Percentiles rank a stretch among this genome's conserved stretches.
Evolutionary conservation across 345 rosid genomes (phyloP).

Genomic region (Geranium rotundifolium): DNA sequence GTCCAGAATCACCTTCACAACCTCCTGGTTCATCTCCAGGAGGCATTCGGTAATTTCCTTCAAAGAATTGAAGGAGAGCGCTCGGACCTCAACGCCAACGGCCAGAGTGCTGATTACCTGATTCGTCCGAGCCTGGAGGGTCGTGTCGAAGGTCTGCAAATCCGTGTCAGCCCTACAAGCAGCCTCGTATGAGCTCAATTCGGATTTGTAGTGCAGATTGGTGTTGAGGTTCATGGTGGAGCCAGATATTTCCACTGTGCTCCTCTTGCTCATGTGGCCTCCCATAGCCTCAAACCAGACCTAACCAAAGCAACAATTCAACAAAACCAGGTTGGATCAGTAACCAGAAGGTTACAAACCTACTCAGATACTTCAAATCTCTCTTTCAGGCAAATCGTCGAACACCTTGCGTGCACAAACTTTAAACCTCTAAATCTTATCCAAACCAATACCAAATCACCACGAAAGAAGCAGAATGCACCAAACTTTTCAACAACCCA

Average conservation of each 20-base stretch:
- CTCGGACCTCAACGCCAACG: slow-evolving; percentile 74
- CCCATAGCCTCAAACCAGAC: slow-evolving; percentile 33
- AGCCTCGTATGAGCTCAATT: slow-evolving; percentile 64
- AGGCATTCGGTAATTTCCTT: slow-evolving; percentile 74
- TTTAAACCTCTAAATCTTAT: not conserved
- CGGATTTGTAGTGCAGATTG: slow-evolving; percentile 36
- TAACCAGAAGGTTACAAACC: too few species aligned
- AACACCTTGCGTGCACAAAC: not conserved
- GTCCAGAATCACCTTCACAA: slow-evolving; percentile 68
- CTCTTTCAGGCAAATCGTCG: not conserved
- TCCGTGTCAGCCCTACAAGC: slow-evolving; percentile 60
- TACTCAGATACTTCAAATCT: not conserved
- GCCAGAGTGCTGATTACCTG: slow-evolving; percentile 66
- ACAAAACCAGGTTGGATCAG: not conserved
- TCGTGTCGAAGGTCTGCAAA: slow-evolving; percentile 51
- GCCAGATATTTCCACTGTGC: slow-evolving; percentile 12
- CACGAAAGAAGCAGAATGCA: slow-evolving; percentile 1
- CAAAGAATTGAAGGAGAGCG: slow-evolving; percentile 76
- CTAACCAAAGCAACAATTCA: slow-evolving; percentile 4
- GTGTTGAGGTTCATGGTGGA: slow-evolving; percentile 14
- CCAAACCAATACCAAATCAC: too few species aligned
- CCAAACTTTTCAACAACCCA: not conserved
- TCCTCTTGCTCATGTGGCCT: slow-evolving; percentile 46
- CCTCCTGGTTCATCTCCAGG: slow-evolving; percentile 87
- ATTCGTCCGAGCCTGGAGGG: slow-evolving; percentile 59